Base-by-base conservation (phyloP, 2,329 filamentous ascomycete species). In the Immersiporthe knoxdaviesiana region DNA sequence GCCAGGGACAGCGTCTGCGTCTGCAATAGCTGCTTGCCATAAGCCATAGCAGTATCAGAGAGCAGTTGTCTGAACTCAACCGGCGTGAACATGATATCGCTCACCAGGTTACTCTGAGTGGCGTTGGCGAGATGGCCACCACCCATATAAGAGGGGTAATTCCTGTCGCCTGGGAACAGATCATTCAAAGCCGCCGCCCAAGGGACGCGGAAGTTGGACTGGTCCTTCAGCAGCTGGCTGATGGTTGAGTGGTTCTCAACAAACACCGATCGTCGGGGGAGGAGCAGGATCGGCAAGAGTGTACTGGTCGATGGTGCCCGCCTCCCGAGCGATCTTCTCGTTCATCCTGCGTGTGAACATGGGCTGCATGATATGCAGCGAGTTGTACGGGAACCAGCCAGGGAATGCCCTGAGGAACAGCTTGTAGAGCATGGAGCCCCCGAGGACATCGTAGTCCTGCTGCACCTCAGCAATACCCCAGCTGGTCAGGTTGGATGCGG, bases 351-450 rank as follows among this genome's bases (percentile, higher is more conserved):
- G 81, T 5, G 81, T 82, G 73, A 82, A 83, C 74, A 84, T 79
- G 41, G 82, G 82, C 68, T 84, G 82, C 79, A 83, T 82, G 50
- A 83, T 75, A 37, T 78, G 76, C 6, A 83, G 16, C 1, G 65
- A 67, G 56, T 84, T 81, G 70, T 73, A 74, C 7, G 76, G 75
- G 75, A 83, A 85, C 78, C 80, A 82, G 21, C 78, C 78, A 0
- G 83, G 83, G 11, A 84, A 73, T 12, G 78, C 82, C 8, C 82
- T 78, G 68, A 83, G 80, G 70, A 85, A 80, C 18, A 85, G 78
- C 72, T 82, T 83, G 74, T 84, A 81, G 44, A 82, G 68, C 74
- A 84, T 80, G 3, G 81, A 82, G 0, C 83, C 81, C 4, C 79
- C 79, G 10, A 81, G 74, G 1, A 79, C 79, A 68, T 81, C 79